Base-by-base conservation (phyloP, 768 basidiomycete species). In the Amanita thiersii region DNA sequence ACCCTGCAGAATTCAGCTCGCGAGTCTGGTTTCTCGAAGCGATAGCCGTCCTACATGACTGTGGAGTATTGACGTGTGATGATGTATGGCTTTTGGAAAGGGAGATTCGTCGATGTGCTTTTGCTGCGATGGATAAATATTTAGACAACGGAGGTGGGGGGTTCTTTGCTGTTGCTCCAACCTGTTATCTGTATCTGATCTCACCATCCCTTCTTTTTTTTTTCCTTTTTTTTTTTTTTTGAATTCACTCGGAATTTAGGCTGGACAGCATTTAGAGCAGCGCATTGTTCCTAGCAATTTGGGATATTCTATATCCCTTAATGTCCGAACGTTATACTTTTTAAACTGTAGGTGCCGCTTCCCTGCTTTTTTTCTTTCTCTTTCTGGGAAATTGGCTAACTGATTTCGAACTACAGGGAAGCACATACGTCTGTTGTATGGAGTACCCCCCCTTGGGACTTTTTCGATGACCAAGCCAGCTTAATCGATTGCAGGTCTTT, bases 1-100 rank as follows among this genome's bases (percentile, higher is more conserved):
- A 54, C 26, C 51, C 52, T 14, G 52, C 52, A 14, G 70, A 70
- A 40, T 70, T 70, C 49, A 67, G 62, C 48, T 68, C 67, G 2
- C 55, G 70, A 26, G 58, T 62, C n/a, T 73, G 69, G 69, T 73
- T 73, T 44, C 50, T 71, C 14, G 68, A 70, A 26, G 68, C 64
- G 15, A 66, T 71, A 11, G 62, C 61, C 34, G 60, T 64, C n/a
- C 52, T 73, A 46, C 63, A 70, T 49, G 70, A 73, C 44, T 70
- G 68, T 46, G 68, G 66, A 5, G 66, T 71, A 7, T 55, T 70
- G 14, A 62, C 63, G 28, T 73, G 70, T 51, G 66, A 71, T 39
- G 70, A 73, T 59, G 66, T 63, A 15, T 68, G 66, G 68, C 43
- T 68, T 19, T 51, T 73, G 18, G 70, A 73, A 56, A 54, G 69